Conservation (phyloP, 768 basidiomycete genomes). For the Macrolepiota fuliginosa region DNA sequence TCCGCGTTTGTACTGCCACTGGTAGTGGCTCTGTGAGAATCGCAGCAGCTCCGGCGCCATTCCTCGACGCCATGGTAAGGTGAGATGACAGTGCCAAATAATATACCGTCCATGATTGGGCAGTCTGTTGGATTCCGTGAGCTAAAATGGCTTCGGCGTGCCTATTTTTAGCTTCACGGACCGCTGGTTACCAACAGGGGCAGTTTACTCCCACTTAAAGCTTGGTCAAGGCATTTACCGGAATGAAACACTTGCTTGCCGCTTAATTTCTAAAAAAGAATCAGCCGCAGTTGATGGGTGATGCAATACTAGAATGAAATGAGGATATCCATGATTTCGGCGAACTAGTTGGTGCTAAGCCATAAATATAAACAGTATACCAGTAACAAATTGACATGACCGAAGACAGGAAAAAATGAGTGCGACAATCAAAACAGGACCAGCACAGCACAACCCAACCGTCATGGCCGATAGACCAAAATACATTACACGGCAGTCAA, state of each 20-base stretch:
- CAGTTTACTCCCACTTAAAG: not conserved
- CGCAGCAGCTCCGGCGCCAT: not conserved
- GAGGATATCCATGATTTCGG: not conserved
- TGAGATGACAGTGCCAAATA: not conserved
- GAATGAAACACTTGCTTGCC: not conserved
- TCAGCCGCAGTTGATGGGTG: not conserved
- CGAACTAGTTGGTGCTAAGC: not conserved
- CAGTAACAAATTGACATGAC: not conserved
- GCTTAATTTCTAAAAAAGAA: not conserved
- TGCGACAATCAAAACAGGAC: not conserved
- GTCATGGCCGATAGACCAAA: not conserved
- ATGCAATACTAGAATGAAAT: slow-evolving; percentile 1
- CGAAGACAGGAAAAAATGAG: not conserved
- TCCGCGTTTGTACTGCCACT: not conserved
- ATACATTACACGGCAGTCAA: not conserved
- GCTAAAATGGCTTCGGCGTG: not conserved
- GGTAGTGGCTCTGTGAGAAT: not conserved
- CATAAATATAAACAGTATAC: not conserved
- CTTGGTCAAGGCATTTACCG: not conserved
- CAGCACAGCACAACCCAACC: not conserved
- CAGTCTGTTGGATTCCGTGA: not conserved
- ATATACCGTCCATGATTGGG: not conserved
- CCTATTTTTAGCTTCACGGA: not conserved
- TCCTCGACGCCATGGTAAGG: not conserved
- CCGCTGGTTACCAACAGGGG: not conserved